These are phyloP conservation scores for Neurospora sp. DNA, from an alignment of 2,329 filamentous ascomycete genomes.

Conservation along the genomic window DNA sequence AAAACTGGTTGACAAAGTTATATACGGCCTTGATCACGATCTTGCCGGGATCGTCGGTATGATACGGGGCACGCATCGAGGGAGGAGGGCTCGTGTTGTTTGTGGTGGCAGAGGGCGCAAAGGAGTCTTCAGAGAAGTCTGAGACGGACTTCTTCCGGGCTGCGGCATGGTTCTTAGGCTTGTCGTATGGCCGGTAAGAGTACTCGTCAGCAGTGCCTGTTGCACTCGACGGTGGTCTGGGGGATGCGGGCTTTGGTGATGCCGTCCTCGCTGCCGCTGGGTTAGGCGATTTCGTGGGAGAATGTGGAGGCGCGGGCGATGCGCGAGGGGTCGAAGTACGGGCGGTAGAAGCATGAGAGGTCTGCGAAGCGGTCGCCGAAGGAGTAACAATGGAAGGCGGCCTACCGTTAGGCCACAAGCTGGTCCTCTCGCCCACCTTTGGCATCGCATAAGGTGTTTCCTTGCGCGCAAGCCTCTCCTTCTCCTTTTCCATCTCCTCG, in stretches of 20 bases:
- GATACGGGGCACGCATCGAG: constrained; percentile 67
- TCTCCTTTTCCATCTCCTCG: constrained; percentile 23
- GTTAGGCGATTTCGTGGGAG: constrained; percentile 18
- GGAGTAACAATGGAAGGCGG: constrained; percentile 30
- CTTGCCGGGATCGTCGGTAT: constrained; percentile 87
- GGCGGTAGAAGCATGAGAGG: constrained; percentile 14
- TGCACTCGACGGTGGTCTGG: constrained; percentile 42
- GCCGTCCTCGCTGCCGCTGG: constrained; percentile 26
- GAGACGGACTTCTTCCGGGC: constrained; percentile 54
- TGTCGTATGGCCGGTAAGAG: constrained; percentile 71
- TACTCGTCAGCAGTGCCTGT: constrained; percentile 54
- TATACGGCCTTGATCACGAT: constrained; percentile 93
- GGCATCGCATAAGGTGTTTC: constrained; percentile 52
- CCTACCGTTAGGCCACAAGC: constrained; percentile 58
- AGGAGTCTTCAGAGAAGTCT: constrained; percentile 75
- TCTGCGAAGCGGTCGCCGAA: constrained; percentile 18
- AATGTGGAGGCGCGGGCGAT: constrained; percentile 25
- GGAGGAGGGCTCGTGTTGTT: constrained; percentile 75
- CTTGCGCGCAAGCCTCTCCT: constrained; percentile 28
- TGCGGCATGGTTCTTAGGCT: constrained; percentile 42
- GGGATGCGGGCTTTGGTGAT: constrained; percentile 31
- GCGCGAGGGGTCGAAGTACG: constrained; percentile 11
- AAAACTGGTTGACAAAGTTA: constrained; percentile 80
- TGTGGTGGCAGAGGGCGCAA: constrained; percentile 76
- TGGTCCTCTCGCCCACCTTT: constrained; percentile 58